These are phyloP conservation scores for Ramaria sp. DNA, from an alignment of 768 basidiomycete genomes.

Conservation along the genomic window DNA sequence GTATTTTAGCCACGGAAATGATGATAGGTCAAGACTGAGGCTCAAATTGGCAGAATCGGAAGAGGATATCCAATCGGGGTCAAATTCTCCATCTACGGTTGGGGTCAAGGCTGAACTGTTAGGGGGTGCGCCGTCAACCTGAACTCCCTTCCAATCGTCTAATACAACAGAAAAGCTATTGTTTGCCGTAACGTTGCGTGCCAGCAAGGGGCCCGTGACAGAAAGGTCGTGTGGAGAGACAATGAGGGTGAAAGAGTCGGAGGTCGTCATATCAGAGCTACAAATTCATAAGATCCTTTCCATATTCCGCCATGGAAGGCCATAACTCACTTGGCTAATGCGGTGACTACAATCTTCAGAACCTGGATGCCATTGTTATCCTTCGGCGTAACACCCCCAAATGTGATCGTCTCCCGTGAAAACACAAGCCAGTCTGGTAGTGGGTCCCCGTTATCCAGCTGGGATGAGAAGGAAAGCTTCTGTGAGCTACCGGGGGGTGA, in stretches of 20 bases:
- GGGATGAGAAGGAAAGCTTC: constrained; percentile 52
- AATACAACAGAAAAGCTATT: constrained; percentile 41
- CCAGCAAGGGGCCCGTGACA: constrained; percentile 35
- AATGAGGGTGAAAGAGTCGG: constrained; percentile 49
- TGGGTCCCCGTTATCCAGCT: constrained; percentile 53
- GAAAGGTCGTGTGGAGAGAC: constrained; percentile 64
- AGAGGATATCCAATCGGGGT: not conserved
- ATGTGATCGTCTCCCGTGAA: constrained; percentile 53
- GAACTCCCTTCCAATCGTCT: constrained; percentile 51
- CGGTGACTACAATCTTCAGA: constrained; percentile 49
- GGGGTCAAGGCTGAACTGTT: not conserved
- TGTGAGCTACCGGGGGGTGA: constrained; percentile 18
- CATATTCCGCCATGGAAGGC: constrained; percentile 20
- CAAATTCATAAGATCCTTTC: not conserved
- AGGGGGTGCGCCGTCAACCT: constrained; percentile 45
- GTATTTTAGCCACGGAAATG: constrained; percentile 36
- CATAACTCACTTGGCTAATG: constrained; percentile 60
- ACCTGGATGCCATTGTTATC: constrained; percentile 27
- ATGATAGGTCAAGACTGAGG: constrained; percentile 49
- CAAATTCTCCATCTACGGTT: too few relatives aligned
- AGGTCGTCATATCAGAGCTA: not conserved
- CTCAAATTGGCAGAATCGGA: constrained; percentile 14
- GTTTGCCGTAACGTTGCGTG: constrained; percentile 60
- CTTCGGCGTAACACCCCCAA: constrained; percentile 68
- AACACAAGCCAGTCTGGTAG: constrained; percentile 73